A percentile compares a stretch with the other conserved stretches of the same genome.
Evolutionary conservation across 2,329 filamentous ascomycete species (phyloP).

Genomic region (Colletotrichum sp.): DNA sequence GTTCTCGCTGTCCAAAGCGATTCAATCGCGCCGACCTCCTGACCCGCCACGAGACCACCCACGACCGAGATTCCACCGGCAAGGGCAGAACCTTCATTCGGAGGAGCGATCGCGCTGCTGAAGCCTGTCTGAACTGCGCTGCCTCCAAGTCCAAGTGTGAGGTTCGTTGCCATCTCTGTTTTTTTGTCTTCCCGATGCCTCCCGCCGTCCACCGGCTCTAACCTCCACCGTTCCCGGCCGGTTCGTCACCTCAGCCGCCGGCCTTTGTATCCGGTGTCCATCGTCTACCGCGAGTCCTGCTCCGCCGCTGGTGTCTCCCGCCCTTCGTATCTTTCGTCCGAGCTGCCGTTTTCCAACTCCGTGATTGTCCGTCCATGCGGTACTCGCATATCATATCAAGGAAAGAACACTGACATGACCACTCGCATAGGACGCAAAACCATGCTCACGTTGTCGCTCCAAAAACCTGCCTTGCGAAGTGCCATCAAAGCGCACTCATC

Average conservation of each 20-base stretch:
- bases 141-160: slow-evolving; percentile 21
- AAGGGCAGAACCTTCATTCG: slow-evolving; percentile 16
- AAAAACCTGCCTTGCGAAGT: slow-evolving; percentile 17
- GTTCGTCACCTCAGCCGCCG: neutral
- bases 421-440: slow-evolving; percentile 4
- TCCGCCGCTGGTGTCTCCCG: neutral
- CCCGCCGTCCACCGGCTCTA: neutral
- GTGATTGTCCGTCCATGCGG: neutral
- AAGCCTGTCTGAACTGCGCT: slow-evolving; percentile 17
- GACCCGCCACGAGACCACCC: slow-evolving; percentile 17
- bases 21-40: slow-evolving; percentile 20
- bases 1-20: slow-evolving; percentile 13
- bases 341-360: neutral
- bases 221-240: neutral
- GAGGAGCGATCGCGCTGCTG: slow-evolving; percentile 16
- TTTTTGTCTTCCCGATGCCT: neutral
- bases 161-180: neutral
- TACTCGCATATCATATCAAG: neutral
- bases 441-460: slow-evolving; percentile 12
- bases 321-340: neutral
- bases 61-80: slow-evolving; percentile 17
- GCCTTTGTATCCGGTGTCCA: neutral
- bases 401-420: neutral
- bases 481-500: slow-evolving; percentile 9
- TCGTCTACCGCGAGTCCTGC: neutral